phyloP scores from a whole-genome alignment of 2,329 filamentous ascomycete species.

The Nemania sp. region DNA sequence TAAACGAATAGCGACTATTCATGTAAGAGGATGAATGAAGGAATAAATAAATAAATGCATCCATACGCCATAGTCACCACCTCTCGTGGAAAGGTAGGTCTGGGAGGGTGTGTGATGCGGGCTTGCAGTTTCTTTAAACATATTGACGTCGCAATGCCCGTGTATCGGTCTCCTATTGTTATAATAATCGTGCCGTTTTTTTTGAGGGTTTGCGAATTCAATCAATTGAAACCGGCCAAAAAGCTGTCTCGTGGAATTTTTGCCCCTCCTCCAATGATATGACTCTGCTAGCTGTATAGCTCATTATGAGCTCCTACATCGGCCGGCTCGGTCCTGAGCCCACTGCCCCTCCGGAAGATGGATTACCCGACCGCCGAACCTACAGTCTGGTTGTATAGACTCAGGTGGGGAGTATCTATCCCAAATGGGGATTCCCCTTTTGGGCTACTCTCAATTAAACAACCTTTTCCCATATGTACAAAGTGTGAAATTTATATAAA shows the following conservation, averaged over 20 bases:
- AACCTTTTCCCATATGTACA: no score
- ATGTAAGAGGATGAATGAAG: no score
- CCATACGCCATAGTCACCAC: slow-evolving; percentile 39
- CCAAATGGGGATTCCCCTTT: slow-evolving; percentile 22
- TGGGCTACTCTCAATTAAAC: neutral
- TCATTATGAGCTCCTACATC: slow-evolving; percentile 31
- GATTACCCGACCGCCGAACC: slow-evolving; percentile 25
- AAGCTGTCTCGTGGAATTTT: slow-evolving; percentile 6
- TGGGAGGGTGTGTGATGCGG: slow-evolving; percentile 34
- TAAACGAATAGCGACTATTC: neutral
- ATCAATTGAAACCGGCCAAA: no score
- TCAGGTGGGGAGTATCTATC: neutral
- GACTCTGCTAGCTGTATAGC: neutral
- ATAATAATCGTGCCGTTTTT: neutral
- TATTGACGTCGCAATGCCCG: slow-evolving; percentile 3
- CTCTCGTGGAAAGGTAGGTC: slow-evolving; percentile 39
- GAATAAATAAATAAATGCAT: neutral
- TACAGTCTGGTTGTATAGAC: neutral
- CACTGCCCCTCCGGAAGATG: slow-evolving; percentile 33
- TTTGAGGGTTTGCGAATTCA: neutral
- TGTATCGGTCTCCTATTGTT: neutral
- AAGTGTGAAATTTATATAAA: no score
- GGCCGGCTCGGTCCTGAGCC: slow-evolving; percentile 19
- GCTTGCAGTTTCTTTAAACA: slow-evolving; percentile 37
- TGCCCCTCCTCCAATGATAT: slow-evolving; percentile 26